Base-by-base conservation (phyloP, 2,329 filamentous ascomycete genomes). In the Xylaria sp. region DNA sequence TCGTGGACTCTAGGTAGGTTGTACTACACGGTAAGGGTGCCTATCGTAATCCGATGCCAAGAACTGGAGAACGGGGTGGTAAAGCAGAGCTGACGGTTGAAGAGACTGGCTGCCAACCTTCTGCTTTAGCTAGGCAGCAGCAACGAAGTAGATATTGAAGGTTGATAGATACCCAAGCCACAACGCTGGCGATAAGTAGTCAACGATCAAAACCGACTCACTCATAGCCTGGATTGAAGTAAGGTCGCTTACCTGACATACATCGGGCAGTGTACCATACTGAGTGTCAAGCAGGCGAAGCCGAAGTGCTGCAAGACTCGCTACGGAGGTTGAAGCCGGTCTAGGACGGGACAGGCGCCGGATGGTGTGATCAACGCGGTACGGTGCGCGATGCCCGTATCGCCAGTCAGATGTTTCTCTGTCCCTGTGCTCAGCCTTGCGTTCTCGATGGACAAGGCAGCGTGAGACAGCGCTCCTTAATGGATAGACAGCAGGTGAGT, bases 271-370 rank as follows among this genome's bases (percentile, higher is more conserved):
- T 31, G 33, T 28, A 49, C 6, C 31, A 31, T 58, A 55, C 49
- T 46, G 1, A 41, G 56, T 43, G 20, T 23, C 15, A 39, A 36
- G 20, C 15, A 62, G 31, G 43, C 60, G 49, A 59, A 66, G 23
- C 41, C 9, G 18, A 2, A 28, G n/a, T 57, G 15, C 28, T 55
- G 49, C 28, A 31, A 46, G 41, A 61, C 52, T 23, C 7, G 9
- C 18, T 36, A 8, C 20, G 7, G 20, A 46, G 7, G 36, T 23
- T 7, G 25, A 36, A 52, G n/a, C n/a, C 13, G 3, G 31, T 31
- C 3, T 31, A 28, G 43, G 3, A 39, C 13, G 10, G 18, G 55
- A 55, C 20, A 33, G 39, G 41, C 8, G 25, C 28, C 25, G 39
- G 48, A 28, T 31, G 55, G 15, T 36, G 18, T 20, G 20, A 31